Evolutionary conservation across 139 green algal genomes (phyloP).

Genomic region (Trebouxia sp.): DNA sequence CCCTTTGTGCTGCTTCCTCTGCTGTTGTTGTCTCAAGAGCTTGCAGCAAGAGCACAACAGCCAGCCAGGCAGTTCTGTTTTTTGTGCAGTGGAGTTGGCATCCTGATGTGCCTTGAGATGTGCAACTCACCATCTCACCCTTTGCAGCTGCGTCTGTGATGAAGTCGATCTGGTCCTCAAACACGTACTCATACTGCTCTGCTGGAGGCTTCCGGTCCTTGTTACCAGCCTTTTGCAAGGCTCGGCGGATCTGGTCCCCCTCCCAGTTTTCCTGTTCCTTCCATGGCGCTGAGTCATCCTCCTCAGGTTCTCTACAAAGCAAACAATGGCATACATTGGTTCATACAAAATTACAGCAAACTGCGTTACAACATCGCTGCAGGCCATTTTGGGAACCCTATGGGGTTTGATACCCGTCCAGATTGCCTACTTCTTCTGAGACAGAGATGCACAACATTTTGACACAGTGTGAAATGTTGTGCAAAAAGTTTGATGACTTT

Average conservation of each 20-base stretch:
- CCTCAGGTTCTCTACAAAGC: slow-evolving; percentile 54
- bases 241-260: slow-evolving; percentile 80
- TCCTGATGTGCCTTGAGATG: neutral
- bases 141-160: slow-evolving; percentile 69
- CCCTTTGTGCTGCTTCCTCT: slow-evolving; percentile 57
- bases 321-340: neutral
- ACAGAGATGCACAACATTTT: no score
- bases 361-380: no score
- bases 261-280: slow-evolving; percentile 94
- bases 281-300: slow-evolving; percentile 65
- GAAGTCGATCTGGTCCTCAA: slow-evolving; percentile 97
- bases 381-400: no score
- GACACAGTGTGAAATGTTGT: no score
- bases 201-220: slow-evolving; percentile 42
- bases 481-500: no score
- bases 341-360: neutral
- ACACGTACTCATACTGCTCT: slow-evolving; percentile 84
- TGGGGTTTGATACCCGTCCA: no score
- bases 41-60: neutral
- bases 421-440: no score
- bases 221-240: slow-evolving; percentile 56
- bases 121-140: slow-evolving; percentile 46
- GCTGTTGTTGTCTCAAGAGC: neutral
- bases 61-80: neutral
- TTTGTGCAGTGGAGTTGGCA: neutral